These are phyloP conservation scores for Carnegiea gigantea DNA, from an alignment of 179 eudicot genomes.

Conservation along the genomic window DNA sequence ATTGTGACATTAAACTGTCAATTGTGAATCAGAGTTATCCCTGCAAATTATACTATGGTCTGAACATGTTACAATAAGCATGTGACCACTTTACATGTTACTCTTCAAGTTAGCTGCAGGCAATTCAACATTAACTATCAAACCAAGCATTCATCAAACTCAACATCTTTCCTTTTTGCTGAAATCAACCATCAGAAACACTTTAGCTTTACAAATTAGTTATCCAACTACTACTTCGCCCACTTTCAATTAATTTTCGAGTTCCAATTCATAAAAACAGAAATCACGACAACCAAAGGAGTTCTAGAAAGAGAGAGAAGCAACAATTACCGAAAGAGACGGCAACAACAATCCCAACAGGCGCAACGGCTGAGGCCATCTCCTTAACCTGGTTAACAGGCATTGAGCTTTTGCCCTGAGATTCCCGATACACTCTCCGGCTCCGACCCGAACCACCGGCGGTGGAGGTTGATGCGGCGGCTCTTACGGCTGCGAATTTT, in stretches of 20 bases:
- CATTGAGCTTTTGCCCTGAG: slow-evolving; percentile 45
- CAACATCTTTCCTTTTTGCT: background rate
- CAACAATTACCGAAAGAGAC: slow-evolving; percentile 61
- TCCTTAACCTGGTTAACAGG: slow-evolving; percentile 40
- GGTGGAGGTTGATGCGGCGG: slow-evolving; percentile 31
- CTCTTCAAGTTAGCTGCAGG: background rate
- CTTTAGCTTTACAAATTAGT: background rate
- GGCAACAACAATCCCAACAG: slow-evolving; percentile 57
- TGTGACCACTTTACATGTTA: no score
- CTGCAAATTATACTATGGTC: background rate
- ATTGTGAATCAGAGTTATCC: background rate
- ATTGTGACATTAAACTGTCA: slow-evolving; percentile 12
- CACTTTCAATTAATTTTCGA: background rate
- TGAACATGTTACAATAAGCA: background rate
- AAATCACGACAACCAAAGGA: background rate
- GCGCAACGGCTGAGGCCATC: slow-evolving; percentile 52
- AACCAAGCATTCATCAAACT: background rate
- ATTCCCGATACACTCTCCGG: slow-evolving; percentile 61
- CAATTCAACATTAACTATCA: background rate
- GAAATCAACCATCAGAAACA: background rate
- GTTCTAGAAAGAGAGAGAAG: slow-evolving; percentile 8
- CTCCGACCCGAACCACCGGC: slow-evolving; percentile 31
- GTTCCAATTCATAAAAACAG: background rate
- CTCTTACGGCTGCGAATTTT: slow-evolving; percentile 37
- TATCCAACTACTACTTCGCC: background rate